Percentiles rank a stretch among this genome's conserved stretches.
phyloP scores from a whole-genome alignment of 177 flowering plant genomes.

The Vitis hybrid region DNA sequence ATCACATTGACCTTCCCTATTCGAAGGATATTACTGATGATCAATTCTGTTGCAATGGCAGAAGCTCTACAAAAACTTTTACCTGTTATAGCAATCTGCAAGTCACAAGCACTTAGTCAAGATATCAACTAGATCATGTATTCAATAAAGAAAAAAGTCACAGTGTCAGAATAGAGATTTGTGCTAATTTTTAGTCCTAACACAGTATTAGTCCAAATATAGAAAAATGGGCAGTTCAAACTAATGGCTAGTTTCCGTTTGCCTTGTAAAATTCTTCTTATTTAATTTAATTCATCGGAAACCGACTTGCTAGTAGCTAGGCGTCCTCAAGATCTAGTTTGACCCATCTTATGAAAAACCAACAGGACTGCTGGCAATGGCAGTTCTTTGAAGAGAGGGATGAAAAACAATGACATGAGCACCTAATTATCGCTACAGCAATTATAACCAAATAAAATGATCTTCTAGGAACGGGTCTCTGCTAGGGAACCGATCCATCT shows the following conservation, averaged over 20 bases:
- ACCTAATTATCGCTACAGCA: too few species aligned
- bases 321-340: too few species aligned
- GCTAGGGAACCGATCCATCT: not conserved
- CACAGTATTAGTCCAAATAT: not conserved
- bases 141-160: not conserved
- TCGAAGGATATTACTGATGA: constrained; percentile 80
- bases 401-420: too few species aligned
- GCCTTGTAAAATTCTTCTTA: too few species aligned
- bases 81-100: constrained; percentile 94
- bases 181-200: too few species aligned
- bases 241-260: not conserved
- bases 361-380: too few species aligned
- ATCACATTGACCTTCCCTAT: constrained; percentile 94
- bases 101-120: constrained; percentile 2
- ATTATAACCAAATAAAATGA: not conserved
- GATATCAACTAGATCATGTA: not conserved
- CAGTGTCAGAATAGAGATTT: too few species aligned
- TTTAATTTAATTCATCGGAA: too few species aligned
- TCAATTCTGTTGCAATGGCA: constrained; percentile 82
- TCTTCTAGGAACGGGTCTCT: not conserved
- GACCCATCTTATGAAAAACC: too few species aligned
- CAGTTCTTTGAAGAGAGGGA: too few species aligned
- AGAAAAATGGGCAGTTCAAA: not conserved
- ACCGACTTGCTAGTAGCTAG: too few species aligned
- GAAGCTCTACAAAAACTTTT: constrained; percentile 88